These are phyloP conservation scores for Clonostachys rhizophaga DNA, from an alignment of 2,329 filamentous ascomycete species.

Conservation along the genomic window DNA sequence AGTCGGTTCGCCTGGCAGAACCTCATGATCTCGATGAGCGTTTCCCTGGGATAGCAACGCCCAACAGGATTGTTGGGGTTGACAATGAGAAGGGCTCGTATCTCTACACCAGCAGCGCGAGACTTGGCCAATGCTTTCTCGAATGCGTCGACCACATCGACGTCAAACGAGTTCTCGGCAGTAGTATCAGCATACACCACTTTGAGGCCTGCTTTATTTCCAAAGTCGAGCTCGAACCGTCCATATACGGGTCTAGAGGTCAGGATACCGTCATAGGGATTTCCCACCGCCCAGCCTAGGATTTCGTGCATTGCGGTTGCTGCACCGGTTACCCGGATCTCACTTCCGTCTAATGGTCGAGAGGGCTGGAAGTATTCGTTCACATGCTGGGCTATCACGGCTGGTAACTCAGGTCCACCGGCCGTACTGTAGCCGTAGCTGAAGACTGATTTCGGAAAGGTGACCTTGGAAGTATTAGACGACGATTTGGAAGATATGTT, in stretches of 20 bases:
- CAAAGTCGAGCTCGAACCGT: conserved; percentile 43
- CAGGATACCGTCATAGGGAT: conserved; percentile 31
- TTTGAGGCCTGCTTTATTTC: conserved; percentile 29
- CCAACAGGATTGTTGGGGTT: conserved; percentile 50
- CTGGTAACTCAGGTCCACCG: conserved; percentile 24
- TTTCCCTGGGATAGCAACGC: conserved; percentile 36
- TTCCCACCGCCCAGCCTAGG: conserved; percentile 28
- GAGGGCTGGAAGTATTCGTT: conserved; percentile 28
- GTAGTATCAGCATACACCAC: conserved; percentile 39
- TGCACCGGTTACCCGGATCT: conserved; percentile 25
- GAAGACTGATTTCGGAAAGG: conserved; percentile 12
- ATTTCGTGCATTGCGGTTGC: conserved; percentile 33
- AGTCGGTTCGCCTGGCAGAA: conserved; percentile 44
- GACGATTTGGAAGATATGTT: too few species aligned
- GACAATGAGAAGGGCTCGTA: conserved; percentile 43
- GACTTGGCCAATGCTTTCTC: conserved; percentile 32
- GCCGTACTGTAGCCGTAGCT: conserved; percentile 26
- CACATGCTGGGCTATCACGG: conserved; percentile 25
- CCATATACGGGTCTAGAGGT: conserved; percentile 37
- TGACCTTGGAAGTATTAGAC: too few species aligned
- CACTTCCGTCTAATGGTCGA: conserved; percentile 14
- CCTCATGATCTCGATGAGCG: conserved; percentile 34
- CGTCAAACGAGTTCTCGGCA: conserved; percentile 36
- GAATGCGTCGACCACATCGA: conserved; percentile 34
- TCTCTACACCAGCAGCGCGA: conserved; percentile 24